Base-by-base conservation (phyloP, 2,329 filamentous ascomycete species). In the Ophiocordyceps camponoti-leonardi region DNA sequence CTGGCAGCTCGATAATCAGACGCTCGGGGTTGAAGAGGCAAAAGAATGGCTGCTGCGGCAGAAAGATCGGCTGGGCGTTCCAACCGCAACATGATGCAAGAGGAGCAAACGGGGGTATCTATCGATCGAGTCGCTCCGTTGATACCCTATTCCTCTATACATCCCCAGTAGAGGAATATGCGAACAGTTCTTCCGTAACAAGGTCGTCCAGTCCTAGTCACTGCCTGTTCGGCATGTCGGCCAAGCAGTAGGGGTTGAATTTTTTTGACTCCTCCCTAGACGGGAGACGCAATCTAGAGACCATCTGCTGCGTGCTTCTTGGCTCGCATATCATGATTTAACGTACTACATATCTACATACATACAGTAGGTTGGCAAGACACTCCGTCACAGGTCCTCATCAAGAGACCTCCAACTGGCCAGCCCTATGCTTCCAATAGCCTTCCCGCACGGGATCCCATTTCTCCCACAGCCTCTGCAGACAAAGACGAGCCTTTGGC, bases 391-490 rank as follows among this genome's bases (percentile, higher is more conserved):
- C n/a, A 3, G 16, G 16, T 6, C n/a, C n/a, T 44, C 30, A 43
- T 28, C 31, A 13, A 8, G n/a, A 14, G 14, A 13, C 30, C 10
- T 46, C 42, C 13, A 62, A 48, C 48, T 61, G 54, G 35, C 54
- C 50, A 16, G 56, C 53, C 26, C 63, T 56, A 44, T 66, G 94
- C 55, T 84, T 80, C 92, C 92, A 98, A 64, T 95, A 98, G 51
- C 88, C 90, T 51, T 79, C 81, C 47, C 92, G 72, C 49, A 98
- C 82, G 7, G 85, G 86, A 69, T 98, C 92, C 73, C 87, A 98
- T 67, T 81, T 88, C 56, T 82, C 79, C 43, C 77, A 82, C 56
- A 98, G 61, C 49, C 93, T 67, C 47, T 74, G 73, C 55, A 95
- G 63, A 49, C 83, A 86, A 56, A 77, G 63, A 45, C 70, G 75